phyloP scores from a whole-genome alignment of 805 yeast species.

The Torulaspora maleeae region DNA sequence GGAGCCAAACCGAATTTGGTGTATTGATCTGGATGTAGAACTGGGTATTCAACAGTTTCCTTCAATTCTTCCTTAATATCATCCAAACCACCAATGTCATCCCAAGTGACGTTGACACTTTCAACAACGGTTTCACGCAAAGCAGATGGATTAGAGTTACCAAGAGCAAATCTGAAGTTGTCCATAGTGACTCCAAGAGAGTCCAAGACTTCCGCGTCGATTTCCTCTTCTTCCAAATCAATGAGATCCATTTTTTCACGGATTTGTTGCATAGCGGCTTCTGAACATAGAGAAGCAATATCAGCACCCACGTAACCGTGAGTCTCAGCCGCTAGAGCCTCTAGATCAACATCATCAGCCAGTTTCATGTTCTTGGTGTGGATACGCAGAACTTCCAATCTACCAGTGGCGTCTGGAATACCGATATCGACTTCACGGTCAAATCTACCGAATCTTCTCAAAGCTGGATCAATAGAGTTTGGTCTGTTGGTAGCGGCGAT shows the following conservation, averaged over 20 bases:
- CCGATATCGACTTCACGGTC: conserved; percentile 90
- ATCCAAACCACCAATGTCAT: conserved; percentile 98
- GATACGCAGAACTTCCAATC: conserved; percentile 92
- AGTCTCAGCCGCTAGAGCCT: conserved; percentile 92
- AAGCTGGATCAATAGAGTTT: conserved; percentile 70
- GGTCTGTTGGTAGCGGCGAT: conserved; percentile 94
- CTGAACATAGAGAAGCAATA: conserved; percentile 97
- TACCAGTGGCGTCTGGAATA: conserved; percentile 97
- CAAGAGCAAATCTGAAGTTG: conserved; percentile 94
- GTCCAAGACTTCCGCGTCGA: conserved; percentile 94
- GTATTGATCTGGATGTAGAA: conserved; percentile 96
- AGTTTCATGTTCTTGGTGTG: conserved; percentile 99
- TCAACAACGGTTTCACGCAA: conserved; percentile 99
- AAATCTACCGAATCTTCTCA: conserved; percentile 83
- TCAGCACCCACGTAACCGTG: conserved; percentile 99
- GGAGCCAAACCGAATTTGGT: conserved; percentile 98
- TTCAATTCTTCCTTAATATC: conserved; percentile 93
- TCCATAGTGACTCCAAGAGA: conserved; percentile 98
- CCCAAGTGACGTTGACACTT: conserved; percentile 98
- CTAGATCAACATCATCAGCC: conserved; percentile 91
- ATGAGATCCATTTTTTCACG: conserved; percentile 99
- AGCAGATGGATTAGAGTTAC: conserved; percentile 98
- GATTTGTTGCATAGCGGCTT: conserved; percentile 99
- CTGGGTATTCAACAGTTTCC: conserved; percentile 99
- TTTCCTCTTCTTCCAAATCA: conserved; percentile 91